Evolutionary conservation across 2,329 filamentous ascomycete genomes (phyloP), one percentile per base, ranked within the genome.

Genomic region (Plectosphaerella sp.): DNA sequence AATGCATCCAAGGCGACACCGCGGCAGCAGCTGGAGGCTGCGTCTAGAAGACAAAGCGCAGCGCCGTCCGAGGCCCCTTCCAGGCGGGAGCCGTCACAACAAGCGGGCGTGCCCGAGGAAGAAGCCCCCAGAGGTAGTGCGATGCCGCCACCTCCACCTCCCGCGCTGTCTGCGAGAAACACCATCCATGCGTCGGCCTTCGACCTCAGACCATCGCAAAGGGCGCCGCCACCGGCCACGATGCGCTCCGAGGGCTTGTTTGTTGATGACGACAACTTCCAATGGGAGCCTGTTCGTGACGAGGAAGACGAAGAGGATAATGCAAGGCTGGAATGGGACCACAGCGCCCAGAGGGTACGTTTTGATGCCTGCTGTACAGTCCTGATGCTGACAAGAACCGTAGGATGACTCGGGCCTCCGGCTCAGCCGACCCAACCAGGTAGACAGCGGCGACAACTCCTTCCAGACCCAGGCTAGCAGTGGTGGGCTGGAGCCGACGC

Each of bases 241-340:
- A 72, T 83, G 46, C 77, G 83, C 53, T 79, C 84, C 1, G 83
- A 90, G 50, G 85, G 84, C 48, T 72, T 92, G 5, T 91, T 92
- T 61, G 78, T 91, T n/a, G 84, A 89, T 28, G 86, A 90, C 22
- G 87, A 90, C 56, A 75, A 79, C 45, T 41, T 28, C 25, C 72
- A 76, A 51, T 93, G 89, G 88, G 86, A 91, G 57, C 88, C 88
- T 2, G 75, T 87, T 2, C 78, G 80, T 25, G 75, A 77, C 4
- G 68, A 71, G 15, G 72, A 82, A 49, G 83, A 86, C 28, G 79
- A 85, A 12, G 81, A 82, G 7, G 81, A 84, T 50, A 80, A 84
- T 57, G 83, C 84, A 48, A 83, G 84, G 59, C 71, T 92, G 45
- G 86, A 84, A 37, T 93, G 89, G 89, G 87, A 91, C 67, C 78